Conservation (phyloP, 441 rosid genomes). For the Adansonia rubrostipa region DNA sequence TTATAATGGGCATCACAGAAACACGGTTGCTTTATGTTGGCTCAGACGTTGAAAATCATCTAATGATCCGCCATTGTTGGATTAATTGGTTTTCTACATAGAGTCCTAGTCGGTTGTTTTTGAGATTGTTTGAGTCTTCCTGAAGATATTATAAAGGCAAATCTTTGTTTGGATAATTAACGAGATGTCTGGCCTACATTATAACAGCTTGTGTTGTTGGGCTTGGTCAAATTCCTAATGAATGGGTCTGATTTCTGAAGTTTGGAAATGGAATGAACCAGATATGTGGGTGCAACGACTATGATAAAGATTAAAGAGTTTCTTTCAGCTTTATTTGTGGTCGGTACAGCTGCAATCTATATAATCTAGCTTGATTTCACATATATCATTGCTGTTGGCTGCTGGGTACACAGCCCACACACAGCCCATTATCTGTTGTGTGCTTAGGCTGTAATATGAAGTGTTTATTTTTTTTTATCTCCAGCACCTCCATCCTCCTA, state of each 20-base stretch:
- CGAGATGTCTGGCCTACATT: slow-evolving; percentile 6
- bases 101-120: background rate
- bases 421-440: background rate
- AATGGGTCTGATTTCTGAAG: background rate
- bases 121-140: background rate
- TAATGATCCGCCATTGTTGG: background rate
- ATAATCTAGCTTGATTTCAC: too few species aligned
- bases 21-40: background rate
- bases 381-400: too few species aligned
- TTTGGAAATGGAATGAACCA: background rate
- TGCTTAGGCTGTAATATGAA: too few species aligned
- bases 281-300: too few species aligned
- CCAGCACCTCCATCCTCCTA: too few species aligned
- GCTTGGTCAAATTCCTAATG: background rate
- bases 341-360: too few species aligned
- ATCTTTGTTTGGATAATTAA: background rate
- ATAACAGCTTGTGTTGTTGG: slow-evolving; percentile 16
- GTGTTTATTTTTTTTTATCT: background rate
- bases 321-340: too few species aligned
- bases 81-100: background rate
- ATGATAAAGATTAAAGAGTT: too few species aligned
- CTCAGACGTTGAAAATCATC: slow-evolving; percentile 5
- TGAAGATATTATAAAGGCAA: slow-evolving; percentile 1
- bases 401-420: background rate
- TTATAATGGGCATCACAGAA: background rate